Evolutionary conservation across 2,329 filamentous ascomycete species (phyloP).

Genomic region (Claviceps spartinae): DNA sequence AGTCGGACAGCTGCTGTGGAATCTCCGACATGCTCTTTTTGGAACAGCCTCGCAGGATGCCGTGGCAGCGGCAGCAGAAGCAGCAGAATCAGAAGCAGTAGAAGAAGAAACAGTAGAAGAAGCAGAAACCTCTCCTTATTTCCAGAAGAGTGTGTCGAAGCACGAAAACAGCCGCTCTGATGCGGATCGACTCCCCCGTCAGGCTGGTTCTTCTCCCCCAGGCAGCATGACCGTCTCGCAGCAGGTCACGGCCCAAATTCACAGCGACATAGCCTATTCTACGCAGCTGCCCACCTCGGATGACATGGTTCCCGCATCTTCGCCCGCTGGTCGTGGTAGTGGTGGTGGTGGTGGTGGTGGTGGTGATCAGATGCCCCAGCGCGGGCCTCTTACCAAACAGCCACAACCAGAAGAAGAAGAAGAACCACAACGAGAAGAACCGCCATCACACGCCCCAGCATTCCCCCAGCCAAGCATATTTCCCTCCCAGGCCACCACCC

Average conservation of each 20-base stretch:
- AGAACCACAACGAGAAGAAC: not conserved
- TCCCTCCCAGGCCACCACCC: slow-evolving; percentile 25
- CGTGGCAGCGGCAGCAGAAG: not conserved
- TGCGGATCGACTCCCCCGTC: not conserved
- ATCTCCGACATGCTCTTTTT: slow-evolving; percentile 39
- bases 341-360: not conserved
- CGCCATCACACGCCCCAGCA: not conserved
- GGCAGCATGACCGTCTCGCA: slow-evolving; percentile 31
- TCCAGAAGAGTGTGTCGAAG: not conserved
- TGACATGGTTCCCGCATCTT: slow-evolving; percentile 17
- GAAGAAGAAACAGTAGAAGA: no score
- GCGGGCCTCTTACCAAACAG: not conserved
- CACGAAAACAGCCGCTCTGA: not conserved
- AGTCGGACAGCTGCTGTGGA: slow-evolving; percentile 43
- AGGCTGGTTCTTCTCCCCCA: not conserved
- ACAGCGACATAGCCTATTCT: slow-evolving; percentile 29
- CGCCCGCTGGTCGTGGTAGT: slow-evolving; percentile 9
- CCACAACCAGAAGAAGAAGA: not conserved
- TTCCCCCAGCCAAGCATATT: slow-evolving; percentile 6
- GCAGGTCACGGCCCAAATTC: slow-evolving; percentile 37
- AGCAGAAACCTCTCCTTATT: not conserved
- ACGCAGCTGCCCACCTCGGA: slow-evolving; percentile 16
- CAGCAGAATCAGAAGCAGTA: no score
- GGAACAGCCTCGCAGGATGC: slow-evolving; percentile 12
- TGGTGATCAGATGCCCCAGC: slow-evolving; percentile 5